Evolutionary conservation across 2,329 filamentous ascomycete genomes (phyloP).

Genomic region (Epichloe sibirici): DNA sequence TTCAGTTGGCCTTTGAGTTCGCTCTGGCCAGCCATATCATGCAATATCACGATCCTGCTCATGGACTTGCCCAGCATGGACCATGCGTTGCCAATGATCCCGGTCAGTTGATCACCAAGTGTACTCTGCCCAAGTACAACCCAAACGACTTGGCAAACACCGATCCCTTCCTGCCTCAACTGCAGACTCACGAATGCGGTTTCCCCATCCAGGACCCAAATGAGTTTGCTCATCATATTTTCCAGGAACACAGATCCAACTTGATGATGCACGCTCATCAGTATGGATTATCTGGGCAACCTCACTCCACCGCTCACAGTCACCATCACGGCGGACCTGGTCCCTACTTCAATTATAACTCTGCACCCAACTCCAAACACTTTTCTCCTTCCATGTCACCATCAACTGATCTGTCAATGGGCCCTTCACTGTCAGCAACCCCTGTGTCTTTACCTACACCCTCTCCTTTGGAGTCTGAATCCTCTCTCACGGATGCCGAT

Average conservation of each 20-base stretch:
- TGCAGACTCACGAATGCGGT: conserved; percentile 15
- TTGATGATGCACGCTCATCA: conserved; percentile 8
- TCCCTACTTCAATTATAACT: conserved; percentile 3
- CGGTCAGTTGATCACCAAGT: conserved; percentile 13
- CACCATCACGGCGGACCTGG: neutral
- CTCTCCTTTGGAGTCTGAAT: conserved; percentile 14
- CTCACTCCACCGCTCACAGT: conserved; percentile 1
- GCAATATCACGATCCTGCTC: conserved; percentile 17
- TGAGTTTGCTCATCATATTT: conserved; percentile 18
- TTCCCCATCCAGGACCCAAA: conserved; percentile 16
- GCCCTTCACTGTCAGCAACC: conserved; percentile 13
- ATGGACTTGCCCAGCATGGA: conserved; percentile 12
- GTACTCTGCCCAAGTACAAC: conserved; percentile 15
- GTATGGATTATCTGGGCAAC: conserved; percentile 2
- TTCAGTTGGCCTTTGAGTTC: conserved; percentile 11
- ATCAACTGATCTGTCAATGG: conserved; percentile 13
- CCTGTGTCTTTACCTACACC: conserved; percentile 9
- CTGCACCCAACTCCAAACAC: conserved; percentile 3
- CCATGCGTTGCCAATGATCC: conserved; percentile 18
- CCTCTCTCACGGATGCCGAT: neutral
- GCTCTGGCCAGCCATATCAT: conserved; percentile 18
- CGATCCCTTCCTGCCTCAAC: conserved; percentile 8
- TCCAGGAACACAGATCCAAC: conserved; percentile 15
- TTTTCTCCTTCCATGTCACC: conserved; percentile 14
- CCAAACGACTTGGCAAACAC: conserved; percentile 8